These are phyloP conservation scores for Boeremia lycopersici DNA, from an alignment of 2,329 filamentous ascomycete genomes.

Conservation along the genomic window DNA sequence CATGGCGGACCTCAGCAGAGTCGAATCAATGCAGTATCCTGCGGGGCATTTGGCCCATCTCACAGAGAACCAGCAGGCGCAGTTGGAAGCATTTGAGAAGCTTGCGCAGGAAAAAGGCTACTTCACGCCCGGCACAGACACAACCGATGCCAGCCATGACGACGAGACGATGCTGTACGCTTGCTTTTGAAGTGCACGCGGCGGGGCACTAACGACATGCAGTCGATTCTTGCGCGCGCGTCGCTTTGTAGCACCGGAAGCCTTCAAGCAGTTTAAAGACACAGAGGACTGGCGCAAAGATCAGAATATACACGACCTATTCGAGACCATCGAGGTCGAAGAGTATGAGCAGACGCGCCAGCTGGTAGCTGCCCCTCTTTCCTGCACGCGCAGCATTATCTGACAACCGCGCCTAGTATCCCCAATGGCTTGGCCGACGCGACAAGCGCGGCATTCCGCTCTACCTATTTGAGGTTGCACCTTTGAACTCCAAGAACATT, in stretches of 20 bases:
- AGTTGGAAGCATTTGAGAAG: slow-evolving; percentile 74
- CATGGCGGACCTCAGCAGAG: slow-evolving; percentile 45
- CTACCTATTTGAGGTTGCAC: slow-evolving; percentile 86
- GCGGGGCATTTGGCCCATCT: slow-evolving; percentile 83
- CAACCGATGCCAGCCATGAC: slow-evolving; percentile 65
- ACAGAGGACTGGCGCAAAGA: slow-evolving; percentile 86
- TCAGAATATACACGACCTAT: slow-evolving; percentile 78
- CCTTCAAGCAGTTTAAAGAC: slow-evolving; percentile 81
- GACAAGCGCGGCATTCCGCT: slow-evolving; percentile 91
- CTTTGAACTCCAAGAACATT: slow-evolving; percentile 82
- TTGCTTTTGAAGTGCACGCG: slow-evolving; percentile 9
- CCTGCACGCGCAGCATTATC: background rate
- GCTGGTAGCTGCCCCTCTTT: slow-evolving; percentile 62
- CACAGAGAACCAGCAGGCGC: slow-evolving; percentile 68
- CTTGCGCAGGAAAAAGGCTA: slow-evolving; percentile 68
- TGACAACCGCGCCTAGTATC: slow-evolving; percentile 66
- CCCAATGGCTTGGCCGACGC: slow-evolving; percentile 91
- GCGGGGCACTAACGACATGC: slow-evolving; percentile 35
- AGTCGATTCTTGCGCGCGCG: slow-evolving; percentile 87
- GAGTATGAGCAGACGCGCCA: slow-evolving; percentile 81
- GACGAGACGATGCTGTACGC: slow-evolving; percentile 74
- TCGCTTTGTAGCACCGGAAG: slow-evolving; percentile 78
- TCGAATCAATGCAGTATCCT: slow-evolving; percentile 64
- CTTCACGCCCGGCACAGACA: slow-evolving; percentile 58
- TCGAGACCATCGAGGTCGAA: slow-evolving; percentile 83